A percentile compares a stretch with the other conserved stretches of the same genome.
Conservation (phyloP, 345 rosid genomes). For the Isatis tinctoria region DNA sequence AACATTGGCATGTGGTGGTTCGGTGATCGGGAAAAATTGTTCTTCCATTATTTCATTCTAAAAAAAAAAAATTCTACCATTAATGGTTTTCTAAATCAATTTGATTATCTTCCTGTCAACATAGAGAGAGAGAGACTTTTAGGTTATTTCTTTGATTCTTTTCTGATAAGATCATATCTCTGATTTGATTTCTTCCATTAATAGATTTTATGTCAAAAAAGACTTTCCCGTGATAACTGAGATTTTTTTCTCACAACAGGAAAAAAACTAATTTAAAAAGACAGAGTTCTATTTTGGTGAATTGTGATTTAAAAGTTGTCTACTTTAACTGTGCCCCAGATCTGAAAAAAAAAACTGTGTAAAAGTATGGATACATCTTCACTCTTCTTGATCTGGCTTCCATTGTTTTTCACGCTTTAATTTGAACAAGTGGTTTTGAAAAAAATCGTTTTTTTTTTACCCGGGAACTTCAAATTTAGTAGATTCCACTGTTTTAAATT, state of each 20-base stretch:
- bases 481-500: not conserved
- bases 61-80: not conserved
- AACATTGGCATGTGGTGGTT: slow-evolving; percentile 15
- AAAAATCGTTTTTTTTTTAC: not conserved
- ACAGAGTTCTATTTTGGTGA: slow-evolving; percentile 16
- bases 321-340: slow-evolving; percentile 28
- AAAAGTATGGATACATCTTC: not conserved
- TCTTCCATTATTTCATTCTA: not conserved
- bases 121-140: not conserved
- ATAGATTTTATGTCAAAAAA: not conserved
- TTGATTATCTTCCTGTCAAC: slow-evolving; percentile 5
- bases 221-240: slow-evolving; percentile 2
- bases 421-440: slow-evolving; percentile 1
- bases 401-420: slow-evolving; percentile 24
- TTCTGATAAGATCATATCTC: slow-evolving; percentile 7
- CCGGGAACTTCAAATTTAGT: slow-evolving; percentile 1
- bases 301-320: not conserved
- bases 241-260: not conserved
- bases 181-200: slow-evolving; percentile 17
- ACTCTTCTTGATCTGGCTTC: slow-evolving; percentile 15
- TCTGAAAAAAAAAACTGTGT: slow-evolving; percentile 9
- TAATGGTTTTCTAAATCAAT: not conserved
- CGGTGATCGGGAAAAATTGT: not conserved
- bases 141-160: not conserved
- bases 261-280: not conserved